Evolutionary conservation across 2,329 filamentous ascomycete genomes (phyloP).

Genomic region (Knoxdaviesia capensis): DNA sequence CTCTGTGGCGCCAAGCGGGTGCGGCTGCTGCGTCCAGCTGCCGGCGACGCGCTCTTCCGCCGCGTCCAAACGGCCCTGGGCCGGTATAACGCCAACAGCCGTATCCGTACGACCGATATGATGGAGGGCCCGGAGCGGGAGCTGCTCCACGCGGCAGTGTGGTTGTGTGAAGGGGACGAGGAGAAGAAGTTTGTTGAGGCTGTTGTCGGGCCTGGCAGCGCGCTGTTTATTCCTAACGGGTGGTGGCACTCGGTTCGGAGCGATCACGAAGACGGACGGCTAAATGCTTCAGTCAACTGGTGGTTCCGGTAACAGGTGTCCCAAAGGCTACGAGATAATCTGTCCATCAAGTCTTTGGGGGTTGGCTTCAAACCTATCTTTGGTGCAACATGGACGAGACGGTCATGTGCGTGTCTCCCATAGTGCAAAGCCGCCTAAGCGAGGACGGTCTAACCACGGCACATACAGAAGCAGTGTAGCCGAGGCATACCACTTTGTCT

Average conservation of each 20-base stretch:
- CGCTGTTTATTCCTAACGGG: slow-evolving; percentile 20
- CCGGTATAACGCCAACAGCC: slow-evolving; percentile 16
- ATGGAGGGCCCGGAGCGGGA: slow-evolving; percentile 61
- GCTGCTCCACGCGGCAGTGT: slow-evolving; percentile 48
- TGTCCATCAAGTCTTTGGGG: too few species aligned
- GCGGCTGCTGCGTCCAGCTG: slow-evolving; percentile 44
- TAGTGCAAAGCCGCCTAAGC: too few species aligned
- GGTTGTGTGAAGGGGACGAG: slow-evolving; percentile 23
- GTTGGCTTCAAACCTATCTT: too few species aligned
- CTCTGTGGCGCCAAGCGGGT: slow-evolving; percentile 53
- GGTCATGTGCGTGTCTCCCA: too few species aligned
- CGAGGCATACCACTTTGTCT: too few species aligned
- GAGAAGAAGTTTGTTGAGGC: slow-evolving; percentile 26
- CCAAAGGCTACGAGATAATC: too few species aligned
- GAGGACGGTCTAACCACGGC: too few species aligned
- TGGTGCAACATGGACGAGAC: too few species aligned
- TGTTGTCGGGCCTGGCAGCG: slow-evolving; percentile 30
- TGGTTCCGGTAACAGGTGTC: slow-evolving; percentile 17
- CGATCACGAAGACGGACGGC: slow-evolving; percentile 11
- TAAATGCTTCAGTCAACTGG: slow-evolving; percentile 24
- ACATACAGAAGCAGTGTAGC: too few species aligned
- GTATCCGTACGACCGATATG: slow-evolving; percentile 67
- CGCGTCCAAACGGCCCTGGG: slow-evolving; percentile 22
- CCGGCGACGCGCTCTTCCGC: slow-evolving; percentile 45
- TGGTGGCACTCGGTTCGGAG: slow-evolving; percentile 27